These are phyloP conservation scores for Echria macrotheca DNA, from an alignment of 495 filamentous ascomycete species.

Conservation along the genomic window DNA sequence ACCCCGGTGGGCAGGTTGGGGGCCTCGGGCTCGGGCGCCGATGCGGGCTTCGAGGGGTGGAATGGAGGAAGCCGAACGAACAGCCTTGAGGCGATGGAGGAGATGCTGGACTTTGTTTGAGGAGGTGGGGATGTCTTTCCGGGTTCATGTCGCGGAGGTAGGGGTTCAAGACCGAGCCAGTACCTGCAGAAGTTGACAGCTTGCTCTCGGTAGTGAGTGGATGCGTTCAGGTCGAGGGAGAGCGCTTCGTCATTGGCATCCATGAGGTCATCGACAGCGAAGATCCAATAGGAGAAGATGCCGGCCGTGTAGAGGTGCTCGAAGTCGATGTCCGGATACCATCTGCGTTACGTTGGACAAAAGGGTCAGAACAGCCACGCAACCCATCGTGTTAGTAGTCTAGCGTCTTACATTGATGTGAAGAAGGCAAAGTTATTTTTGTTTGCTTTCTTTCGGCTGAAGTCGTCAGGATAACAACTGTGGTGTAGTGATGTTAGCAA, in stretches of 20 bases:
- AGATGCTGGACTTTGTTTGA: background rate
- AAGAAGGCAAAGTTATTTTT: constrained; percentile 5
- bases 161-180: constrained; percentile 2
- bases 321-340: constrained; percentile 4
- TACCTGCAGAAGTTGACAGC: background rate
- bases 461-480: background rate
- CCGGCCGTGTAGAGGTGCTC: background rate
- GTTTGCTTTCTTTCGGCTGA: background rate
- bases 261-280: constrained; percentile 7
- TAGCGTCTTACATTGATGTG: background rate
- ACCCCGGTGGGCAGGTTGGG: constrained; percentile 1
- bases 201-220: constrained; percentile 2
- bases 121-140: background rate
- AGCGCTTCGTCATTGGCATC: constrained; percentile 5
- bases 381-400: background rate
- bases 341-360: background rate
- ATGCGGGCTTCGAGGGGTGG: background rate
- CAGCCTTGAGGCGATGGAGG: background rate
- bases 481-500: background rate
- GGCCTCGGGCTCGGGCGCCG: background rate
- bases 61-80: constrained; percentile 1
- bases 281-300: constrained; percentile 10
- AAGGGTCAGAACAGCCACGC: no score
- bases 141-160: background rate
- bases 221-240: background rate